Evolutionary conservation across 192 early-diverging fungal genomes (phyloP), one percentile per base, ranked within the genome.

Genomic region (Dimargaris verticillata): DNA sequence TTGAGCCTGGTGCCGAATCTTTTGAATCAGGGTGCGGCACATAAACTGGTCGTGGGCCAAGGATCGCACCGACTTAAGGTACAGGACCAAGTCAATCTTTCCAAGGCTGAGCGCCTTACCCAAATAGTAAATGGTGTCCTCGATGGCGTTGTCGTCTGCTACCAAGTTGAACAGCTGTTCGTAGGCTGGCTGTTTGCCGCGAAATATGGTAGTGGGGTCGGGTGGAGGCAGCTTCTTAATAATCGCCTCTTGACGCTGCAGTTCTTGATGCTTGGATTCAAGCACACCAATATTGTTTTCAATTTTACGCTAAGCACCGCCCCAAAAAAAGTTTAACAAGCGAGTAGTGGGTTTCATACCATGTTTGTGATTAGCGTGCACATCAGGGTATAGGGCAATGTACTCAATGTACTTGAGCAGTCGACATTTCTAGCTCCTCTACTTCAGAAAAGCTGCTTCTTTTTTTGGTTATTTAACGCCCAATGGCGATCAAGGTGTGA

Each of bases 21-120:
- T 90, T 44, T 83, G 72, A 9, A 81, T 78, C 57, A 88, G 68
- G 0, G 86, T 89, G 45, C 88, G 78, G 44, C 88, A 87, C 83
- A 92, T 79, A 64, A 93, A 96, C 67, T 93, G 89, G 58, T 93
- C 90, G 59, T 88, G 73, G 0, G 90, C 83, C 20, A 96, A 73
- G 44, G 76, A 80, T 7, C 93, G 80, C 29, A 88, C 81, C 62
- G 79, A 78, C 78, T 91, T 89, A 82, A 93, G 83, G 62, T 85
- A 95, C 1, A 76, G 76, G 28, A 69, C 64, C 25, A 88, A 62
- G 13, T 88, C 79, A 46, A 95, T 78, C 55, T 72, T 72, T 54
- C 90, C 86, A 45, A 78, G 80, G 62, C 80, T 84, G 44, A 96
- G 69, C 5, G 91, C 89, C 64, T 83, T 80, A 22, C 83, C 79